These are phyloP conservation scores for Trichosporon sp. DNA, from an alignment of 1,284 basidiomycete genomes.

Conservation along the genomic window DNA sequence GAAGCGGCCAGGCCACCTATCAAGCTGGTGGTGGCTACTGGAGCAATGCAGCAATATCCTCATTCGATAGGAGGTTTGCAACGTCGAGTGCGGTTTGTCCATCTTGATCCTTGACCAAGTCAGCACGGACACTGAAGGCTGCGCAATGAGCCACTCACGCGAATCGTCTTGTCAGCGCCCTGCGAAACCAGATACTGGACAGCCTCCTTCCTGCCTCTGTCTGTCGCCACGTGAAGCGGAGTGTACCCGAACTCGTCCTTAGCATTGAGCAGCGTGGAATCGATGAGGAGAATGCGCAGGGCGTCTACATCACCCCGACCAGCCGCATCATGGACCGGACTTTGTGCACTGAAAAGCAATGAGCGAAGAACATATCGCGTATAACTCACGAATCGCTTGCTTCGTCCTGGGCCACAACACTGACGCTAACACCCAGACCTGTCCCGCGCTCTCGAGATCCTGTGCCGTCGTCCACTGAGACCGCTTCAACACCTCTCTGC, in stretches of 20 bases:
- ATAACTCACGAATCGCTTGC: slow-evolving; percentile 22
- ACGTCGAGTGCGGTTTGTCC: slow-evolving; percentile 35
- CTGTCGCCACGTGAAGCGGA: slow-evolving; percentile 74
- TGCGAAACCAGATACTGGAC: slow-evolving; percentile 59
- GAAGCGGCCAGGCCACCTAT: too few relatives aligned
- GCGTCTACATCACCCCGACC: slow-evolving; percentile 55
- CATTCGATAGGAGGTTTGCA: slow-evolving; percentile 13
- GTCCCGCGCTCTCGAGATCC: slow-evolving; percentile 38
- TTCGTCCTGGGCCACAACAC: slow-evolving; percentile 52
- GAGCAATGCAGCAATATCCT: neutral
- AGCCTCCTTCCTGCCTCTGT: slow-evolving; percentile 61
- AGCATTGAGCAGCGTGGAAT: slow-evolving; percentile 51
- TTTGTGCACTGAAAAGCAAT: neutral
- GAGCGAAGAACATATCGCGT: neutral
- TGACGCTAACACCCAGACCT: slow-evolving; percentile 56
- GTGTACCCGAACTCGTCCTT: slow-evolving; percentile 71
- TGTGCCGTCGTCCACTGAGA: slow-evolving; percentile 41
- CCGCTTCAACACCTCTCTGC: slow-evolving; percentile 43
- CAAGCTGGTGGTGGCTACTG: too few relatives aligned
- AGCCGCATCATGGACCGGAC: slow-evolving; percentile 59
- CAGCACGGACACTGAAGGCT: neutral
- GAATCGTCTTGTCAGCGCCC: slow-evolving; percentile 60
- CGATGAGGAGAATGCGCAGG: slow-evolving; percentile 52
- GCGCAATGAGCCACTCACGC: slow-evolving; percentile 52
- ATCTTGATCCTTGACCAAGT: slow-evolving; percentile 34